Base-by-base conservation (phyloP, 192 early-diverging fungal species). In the Haplosporangium gracile region DNA sequence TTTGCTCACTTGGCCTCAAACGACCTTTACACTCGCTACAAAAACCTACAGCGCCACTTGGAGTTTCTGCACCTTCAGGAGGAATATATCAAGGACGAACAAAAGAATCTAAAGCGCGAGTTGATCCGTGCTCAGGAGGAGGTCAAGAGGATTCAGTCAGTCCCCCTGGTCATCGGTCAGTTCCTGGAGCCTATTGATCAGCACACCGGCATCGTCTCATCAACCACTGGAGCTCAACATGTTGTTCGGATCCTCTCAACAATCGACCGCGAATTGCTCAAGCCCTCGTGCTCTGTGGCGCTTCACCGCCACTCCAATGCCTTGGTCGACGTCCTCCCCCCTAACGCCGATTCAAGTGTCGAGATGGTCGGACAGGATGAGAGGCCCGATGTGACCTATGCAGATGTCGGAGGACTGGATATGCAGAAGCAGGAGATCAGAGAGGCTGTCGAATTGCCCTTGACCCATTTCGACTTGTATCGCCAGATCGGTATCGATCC, bases 81-180 rank as follows among this genome's bases (percentile, higher is more conserved):
- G 87, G 98, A 99, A 88, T 99, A 99, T 89, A 99, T 99, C 89
- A 98, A 98, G 90, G 97, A 98, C 83, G 98, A 99, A 89, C 97
- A 98, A 91, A 97, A 97, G 91, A 98, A 99, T 89, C 83, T 99
- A 72, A 97, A 98, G 87, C 91, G 96, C 60, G 98, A 99, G 83
- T 91, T 99, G 71, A 91, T 98, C 63, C 94, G 97, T 43, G 97
- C 98, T 34, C 96, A 97, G 88, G 98, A 98, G 81, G 97, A 99
- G 89, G 98, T 99, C 40, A 99, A 99, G 91, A 94, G 99, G 70
- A 99, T 99, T 79, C 95, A 98, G 84, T 97, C 98, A 3, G 98
- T 99, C 20, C 99, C 99, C 22, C 92, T 99, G 71, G 96, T 99
- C 20, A 97, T 99, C 85, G 99, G 98, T n/a, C 98, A 99, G 89